Evolutionary conservation across 1,284 basidiomycete species (phyloP), one percentile per base, ranked within the genome.

Genomic region (Puccinia horiana): DNA sequence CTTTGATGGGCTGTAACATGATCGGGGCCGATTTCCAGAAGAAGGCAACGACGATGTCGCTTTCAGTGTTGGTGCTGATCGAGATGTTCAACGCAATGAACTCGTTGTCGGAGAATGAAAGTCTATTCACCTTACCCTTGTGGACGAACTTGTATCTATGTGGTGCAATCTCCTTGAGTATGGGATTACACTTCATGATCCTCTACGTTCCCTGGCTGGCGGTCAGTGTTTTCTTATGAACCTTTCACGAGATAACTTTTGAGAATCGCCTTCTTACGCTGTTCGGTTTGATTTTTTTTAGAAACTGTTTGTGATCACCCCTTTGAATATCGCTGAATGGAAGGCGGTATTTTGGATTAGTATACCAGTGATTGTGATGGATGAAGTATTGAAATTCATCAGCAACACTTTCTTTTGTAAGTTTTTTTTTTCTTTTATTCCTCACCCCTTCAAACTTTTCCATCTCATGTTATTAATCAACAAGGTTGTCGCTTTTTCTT

Each of bases 81-180:
- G 97, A 99, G 88, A 99, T 99, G 97, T 95, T 98, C 89, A 99
- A 99, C 88, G 96, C 96, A 29, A 95, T 97, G 91, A 98, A 98
- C 88, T 98, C 96, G 78, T 90, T 99, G 52, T 95, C 93, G n/a
- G 97, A 99, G 88, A 97, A 97, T 87, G 96, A 98, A 89, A 94
- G 93, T 84, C 88, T 99, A 84, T 88, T 99, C 73, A 90, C 90
- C 29, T 89, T 98, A 67, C 95, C 96, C 1, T 88, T 97, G 23
- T 97, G 96, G 95, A 92, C 92, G 87, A 99, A 99, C 87, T 91
- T 91, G 80, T 97, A 93, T 90, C 91, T 99, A 32, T 93, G 96
- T 73, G 93, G 87, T 26, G 94, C 94, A 20, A 95, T 98, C 85
- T 88, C 91, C 32, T 88, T 99, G 76, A 94, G 93, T 86, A 96